Conservation (phyloP, 805 yeast species). For the Tetrapisispora namnaoensis region DNA sequence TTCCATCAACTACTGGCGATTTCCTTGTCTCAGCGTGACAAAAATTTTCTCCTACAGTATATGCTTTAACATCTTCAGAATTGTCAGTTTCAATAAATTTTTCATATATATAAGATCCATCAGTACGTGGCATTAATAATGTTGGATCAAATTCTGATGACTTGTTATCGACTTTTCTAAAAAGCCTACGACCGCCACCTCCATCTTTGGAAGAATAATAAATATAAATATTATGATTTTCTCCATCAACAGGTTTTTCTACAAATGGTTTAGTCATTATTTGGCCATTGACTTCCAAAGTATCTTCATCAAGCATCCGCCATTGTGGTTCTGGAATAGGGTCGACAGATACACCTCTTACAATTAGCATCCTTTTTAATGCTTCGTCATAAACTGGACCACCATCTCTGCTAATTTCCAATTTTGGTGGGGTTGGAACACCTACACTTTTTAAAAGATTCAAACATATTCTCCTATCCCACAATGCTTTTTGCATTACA, state of each 20-base stretch:
- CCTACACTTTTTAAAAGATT: slow-evolving; percentile 63
- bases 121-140: slow-evolving; percentile 63
- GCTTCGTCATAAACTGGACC: slow-evolving; percentile 80
- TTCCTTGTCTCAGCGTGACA: slow-evolving; percentile 98
- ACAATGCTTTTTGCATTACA: slow-evolving; percentile 82
- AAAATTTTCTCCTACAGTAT: slow-evolving; percentile 82
- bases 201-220: slow-evolving; percentile 84
- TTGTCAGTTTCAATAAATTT: slow-evolving; percentile 96
- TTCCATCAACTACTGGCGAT: slow-evolving; percentile 99
- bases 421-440: slow-evolving; percentile 85
- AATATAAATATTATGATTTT: slow-evolving; percentile 91
- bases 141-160: slow-evolving; percentile 91
- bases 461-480: slow-evolving; percentile 92
- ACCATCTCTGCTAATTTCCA: slow-evolving; percentile 91
- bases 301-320: slow-evolving; percentile 84
- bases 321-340: slow-evolving; percentile 58
- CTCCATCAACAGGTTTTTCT: slow-evolving; percentile 98
- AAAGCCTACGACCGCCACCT: slow-evolving; percentile 93
- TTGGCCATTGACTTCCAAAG: slow-evolving; percentile 65
- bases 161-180: slow-evolving; percentile 94
- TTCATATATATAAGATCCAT: slow-evolving; percentile 88
- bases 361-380: slow-evolving; percentile 47
- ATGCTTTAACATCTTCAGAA: slow-evolving; percentile 96
- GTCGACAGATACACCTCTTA: slow-evolving; percentile 45
- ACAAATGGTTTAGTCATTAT: slow-evolving; percentile 82